Conservation (phyloP, 331 rosid genomes). For the Prunus yedoensis region DNA sequence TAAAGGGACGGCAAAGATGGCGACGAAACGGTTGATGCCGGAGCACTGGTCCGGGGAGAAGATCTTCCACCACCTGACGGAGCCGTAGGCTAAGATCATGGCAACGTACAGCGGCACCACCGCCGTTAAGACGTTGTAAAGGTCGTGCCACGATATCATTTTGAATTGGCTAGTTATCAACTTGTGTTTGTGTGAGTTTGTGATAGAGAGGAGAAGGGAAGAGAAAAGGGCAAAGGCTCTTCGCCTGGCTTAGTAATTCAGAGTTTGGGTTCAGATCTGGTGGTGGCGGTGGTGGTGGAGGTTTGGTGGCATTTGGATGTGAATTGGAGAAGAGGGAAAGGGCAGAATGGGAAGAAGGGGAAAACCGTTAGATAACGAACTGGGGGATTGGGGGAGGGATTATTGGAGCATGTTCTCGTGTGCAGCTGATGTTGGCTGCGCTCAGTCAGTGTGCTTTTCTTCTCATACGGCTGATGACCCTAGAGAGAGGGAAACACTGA, state of each 20-base stretch:
- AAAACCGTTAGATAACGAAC: conserved; percentile 67
- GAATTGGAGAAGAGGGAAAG: conserved; percentile 19
- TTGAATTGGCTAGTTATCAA: neutral
- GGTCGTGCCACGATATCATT: conserved; percentile 73
- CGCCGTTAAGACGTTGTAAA: conserved; percentile 81
- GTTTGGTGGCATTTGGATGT: conserved; percentile 28
- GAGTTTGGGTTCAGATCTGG: conserved; percentile 3
- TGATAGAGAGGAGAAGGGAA: neutral
- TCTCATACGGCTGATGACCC: neutral
- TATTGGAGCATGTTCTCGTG: too few species aligned
- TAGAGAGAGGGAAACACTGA: neutral
- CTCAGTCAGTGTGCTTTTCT: neutral
- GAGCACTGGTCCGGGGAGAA: conserved; percentile 98
- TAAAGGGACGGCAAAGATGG: conserved; percentile 85
- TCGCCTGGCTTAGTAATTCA: too few species aligned
- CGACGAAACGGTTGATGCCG: conserved; percentile 94
- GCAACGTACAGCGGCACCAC: conserved; percentile 92
- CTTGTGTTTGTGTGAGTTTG: neutral
- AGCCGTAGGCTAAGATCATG: conserved; percentile 92
- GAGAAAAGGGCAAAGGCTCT: too few species aligned
- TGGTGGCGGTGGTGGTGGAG: neutral
- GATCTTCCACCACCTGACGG: conserved; percentile 99
- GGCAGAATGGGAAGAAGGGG: conserved; percentile 34
- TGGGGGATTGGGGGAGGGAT: neutral
- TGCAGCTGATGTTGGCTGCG: neutral